Conservation (phyloP, 108 stramenopile species). For the Nitzschia palea region DNA sequence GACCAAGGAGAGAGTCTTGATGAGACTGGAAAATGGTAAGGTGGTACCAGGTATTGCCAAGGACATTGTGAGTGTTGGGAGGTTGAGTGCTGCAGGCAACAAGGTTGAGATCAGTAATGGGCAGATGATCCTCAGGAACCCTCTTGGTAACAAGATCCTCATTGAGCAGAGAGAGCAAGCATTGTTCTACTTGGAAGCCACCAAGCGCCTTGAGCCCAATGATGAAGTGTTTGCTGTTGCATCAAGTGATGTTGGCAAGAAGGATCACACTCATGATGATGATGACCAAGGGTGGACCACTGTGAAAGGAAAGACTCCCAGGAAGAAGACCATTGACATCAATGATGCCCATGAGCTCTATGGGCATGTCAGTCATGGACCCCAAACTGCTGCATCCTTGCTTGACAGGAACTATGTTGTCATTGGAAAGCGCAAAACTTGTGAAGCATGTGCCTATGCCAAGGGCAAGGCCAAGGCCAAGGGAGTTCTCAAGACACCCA, state of each 20-base stretch:
- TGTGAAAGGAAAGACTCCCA: not conserved
- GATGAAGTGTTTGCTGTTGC: not conserved
- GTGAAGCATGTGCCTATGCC: slow-evolving; percentile 5
- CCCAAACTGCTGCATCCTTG: no score
- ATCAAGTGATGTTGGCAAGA: no score
- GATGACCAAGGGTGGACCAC: not conserved
- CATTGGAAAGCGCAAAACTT: not conserved
- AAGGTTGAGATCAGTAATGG: no score
- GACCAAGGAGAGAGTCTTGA: no score
- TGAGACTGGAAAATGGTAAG: no score
- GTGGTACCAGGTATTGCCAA: no score
- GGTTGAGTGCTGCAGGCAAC: no score
- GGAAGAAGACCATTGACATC: not conserved
- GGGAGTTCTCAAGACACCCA: no score
- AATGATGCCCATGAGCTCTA: not conserved
- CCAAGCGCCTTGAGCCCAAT: not conserved
- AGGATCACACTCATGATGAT: not conserved
- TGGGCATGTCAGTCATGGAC: not conserved
- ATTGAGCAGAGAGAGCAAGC: no score
- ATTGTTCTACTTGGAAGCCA: not conserved
- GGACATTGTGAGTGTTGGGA: no score
- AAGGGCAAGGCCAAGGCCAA: no score
- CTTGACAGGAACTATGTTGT: not conserved
- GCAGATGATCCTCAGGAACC: not conserved
- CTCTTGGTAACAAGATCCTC: not conserved